Conservation (phyloP, 805 yeast species). For the Pichia ethanolica region DNA sequence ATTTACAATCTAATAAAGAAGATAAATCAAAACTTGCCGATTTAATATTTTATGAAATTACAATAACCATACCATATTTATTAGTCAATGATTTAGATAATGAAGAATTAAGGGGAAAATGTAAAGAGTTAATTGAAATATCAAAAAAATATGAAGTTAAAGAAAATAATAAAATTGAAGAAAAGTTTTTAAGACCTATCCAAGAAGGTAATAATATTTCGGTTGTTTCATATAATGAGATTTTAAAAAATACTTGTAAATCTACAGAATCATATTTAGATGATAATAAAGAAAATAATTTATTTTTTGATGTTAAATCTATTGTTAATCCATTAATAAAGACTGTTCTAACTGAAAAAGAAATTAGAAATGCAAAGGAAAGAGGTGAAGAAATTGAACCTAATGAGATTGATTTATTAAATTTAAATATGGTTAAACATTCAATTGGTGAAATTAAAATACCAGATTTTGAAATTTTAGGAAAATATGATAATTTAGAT, state of each 20-base stretch:
- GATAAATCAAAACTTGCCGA: conserved; percentile 57
- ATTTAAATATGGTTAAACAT: conserved; percentile 14
- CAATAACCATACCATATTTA: conserved; percentile 57
- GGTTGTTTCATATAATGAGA: background rate
- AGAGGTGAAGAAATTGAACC: background rate
- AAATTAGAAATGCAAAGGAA: background rate
- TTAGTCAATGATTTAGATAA: conserved; percentile 19
- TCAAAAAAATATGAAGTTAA: conserved; percentile 28
- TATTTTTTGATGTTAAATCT: conserved; percentile 32
- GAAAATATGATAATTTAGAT: conserved; percentile 26
- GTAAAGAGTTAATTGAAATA: conserved; percentile 39
- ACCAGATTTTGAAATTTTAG: conserved; percentile 32
- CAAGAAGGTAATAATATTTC: conserved; percentile 13
- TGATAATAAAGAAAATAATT: conserved; percentile 21
- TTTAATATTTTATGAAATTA: conserved; percentile 53
- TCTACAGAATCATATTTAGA: conserved; percentile 39
- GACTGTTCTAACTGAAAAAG: conserved; percentile 9
- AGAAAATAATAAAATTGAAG: background rate
- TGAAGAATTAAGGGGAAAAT: conserved; percentile 24
- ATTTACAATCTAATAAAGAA: conserved; percentile 37
- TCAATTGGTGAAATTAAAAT: conserved; percentile 18
- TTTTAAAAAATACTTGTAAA: conserved; percentile 28
- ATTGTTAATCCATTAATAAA: conserved; percentile 14
- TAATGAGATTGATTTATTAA: conserved; percentile 9
- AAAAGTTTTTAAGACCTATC: conserved; percentile 33